phyloP scores from a whole-genome alignment of 1,139 yeast genomes.

The Protomyces gravidus region DNA sequence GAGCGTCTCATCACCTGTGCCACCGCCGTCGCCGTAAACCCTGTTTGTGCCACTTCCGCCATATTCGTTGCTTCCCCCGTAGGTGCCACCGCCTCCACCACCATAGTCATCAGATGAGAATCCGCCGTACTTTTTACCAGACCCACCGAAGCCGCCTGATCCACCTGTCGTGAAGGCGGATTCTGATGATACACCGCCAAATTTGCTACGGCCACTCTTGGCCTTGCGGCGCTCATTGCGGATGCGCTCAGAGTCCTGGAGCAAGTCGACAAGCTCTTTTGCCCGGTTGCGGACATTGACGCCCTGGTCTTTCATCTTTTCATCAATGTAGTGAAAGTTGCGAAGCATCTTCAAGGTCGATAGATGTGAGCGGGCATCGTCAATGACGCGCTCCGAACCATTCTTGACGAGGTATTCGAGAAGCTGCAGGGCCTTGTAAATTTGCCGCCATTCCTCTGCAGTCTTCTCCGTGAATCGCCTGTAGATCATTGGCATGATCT shows the following conservation, averaged over 20 bases:
- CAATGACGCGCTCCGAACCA: slow-evolving; percentile 92
- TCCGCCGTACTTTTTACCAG: slow-evolving; percentile 43
- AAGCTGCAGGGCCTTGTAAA: slow-evolving; percentile 85
- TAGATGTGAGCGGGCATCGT: slow-evolving; percentile 82
- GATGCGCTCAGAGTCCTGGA: slow-evolving; percentile 71
- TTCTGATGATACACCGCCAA: slow-evolving; percentile 50
- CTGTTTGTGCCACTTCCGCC: slow-evolving; percentile 58
- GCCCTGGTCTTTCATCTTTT: slow-evolving; percentile 95
- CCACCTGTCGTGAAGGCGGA: slow-evolving; percentile 45
- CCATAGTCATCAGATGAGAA: slow-evolving; percentile 42
- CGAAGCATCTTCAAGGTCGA: slow-evolving; percentile 82
- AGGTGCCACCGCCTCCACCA: slow-evolving; percentile 48
- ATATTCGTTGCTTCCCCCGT: slow-evolving; percentile 38
- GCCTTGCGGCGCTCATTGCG: slow-evolving; percentile 86
- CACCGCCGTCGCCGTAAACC: slow-evolving; percentile 37
- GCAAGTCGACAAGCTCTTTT: slow-evolving; percentile 62
- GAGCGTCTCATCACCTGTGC: slow-evolving; percentile 11
- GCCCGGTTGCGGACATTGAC: slow-evolving; percentile 90
- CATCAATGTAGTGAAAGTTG: slow-evolving; percentile 88
- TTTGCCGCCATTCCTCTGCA: slow-evolving; percentile 97
- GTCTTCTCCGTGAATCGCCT: slow-evolving; percentile 84
- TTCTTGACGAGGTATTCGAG: slow-evolving; percentile 85
- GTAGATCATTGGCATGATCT: slow-evolving; percentile 47
- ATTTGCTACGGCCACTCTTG: slow-evolving; percentile 74
- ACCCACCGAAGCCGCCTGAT: slow-evolving; percentile 36